Evolutionary conservation across 805 yeast species (phyloP).

Genomic region (Cyberlindnera saturnus): DNA sequence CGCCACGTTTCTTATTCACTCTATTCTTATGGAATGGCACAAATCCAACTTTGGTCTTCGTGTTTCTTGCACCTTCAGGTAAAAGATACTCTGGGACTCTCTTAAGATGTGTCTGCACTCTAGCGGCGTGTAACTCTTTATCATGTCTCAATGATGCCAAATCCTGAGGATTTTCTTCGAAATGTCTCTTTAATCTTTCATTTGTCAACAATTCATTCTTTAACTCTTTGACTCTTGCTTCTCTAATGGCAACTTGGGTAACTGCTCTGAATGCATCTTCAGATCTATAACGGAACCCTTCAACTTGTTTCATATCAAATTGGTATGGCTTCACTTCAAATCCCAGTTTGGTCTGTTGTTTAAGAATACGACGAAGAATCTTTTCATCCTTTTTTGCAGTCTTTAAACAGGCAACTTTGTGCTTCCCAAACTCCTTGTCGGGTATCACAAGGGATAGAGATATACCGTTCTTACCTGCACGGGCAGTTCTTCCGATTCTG

Average conservation of each 20-base stretch:
- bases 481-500: constrained; percentile 94
- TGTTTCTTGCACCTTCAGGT: constrained; percentile 67
- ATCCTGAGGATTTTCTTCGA: constrained; percentile 96
- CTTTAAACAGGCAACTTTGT: constrained; percentile 67
- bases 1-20: constrained; percentile 36
- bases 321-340: constrained; percentile 79
- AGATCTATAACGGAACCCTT: constrained; percentile 92
- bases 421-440: constrained; percentile 78
- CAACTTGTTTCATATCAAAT: constrained; percentile 87
- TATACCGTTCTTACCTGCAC: constrained; percentile 95
- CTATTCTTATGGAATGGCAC: constrained; percentile 62
- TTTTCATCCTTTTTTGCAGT: constrained; percentile 83
- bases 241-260: constrained; percentile 82
- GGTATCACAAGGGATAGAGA: constrained; percentile 90
- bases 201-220: constrained; percentile 81
- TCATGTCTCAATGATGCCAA: constrained; percentile 86
- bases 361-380: constrained; percentile 67
- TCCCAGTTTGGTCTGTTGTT: constrained; percentile 69
- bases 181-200: constrained; percentile 87
- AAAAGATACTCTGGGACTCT: constrained; percentile 88
- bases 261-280: constrained; percentile 97
- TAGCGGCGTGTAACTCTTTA: constrained; percentile 74
- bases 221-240: constrained; percentile 86
- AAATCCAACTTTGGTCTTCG: constrained; percentile 54
- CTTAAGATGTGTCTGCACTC: constrained; percentile 80